Conservation (phyloP, 495 filamentous ascomycete species). For the Schizothecium vesticola region DNA sequence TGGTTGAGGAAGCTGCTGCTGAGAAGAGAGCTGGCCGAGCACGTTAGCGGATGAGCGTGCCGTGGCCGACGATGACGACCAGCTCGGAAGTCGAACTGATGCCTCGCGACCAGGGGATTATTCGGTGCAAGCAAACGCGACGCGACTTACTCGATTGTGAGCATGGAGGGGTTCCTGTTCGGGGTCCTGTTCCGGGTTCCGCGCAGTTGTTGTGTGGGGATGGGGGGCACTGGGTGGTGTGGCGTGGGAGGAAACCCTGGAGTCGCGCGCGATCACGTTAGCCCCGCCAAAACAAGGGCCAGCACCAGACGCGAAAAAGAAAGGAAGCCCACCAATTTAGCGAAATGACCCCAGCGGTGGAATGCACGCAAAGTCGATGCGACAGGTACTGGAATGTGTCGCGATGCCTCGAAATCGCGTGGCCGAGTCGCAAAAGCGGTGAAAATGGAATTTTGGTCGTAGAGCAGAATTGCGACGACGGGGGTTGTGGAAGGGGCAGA, state of each 20-base stretch:
- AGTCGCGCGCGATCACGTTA: not conserved
- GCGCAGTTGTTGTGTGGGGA: slow-evolving; percentile 1
- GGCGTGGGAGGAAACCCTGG: slow-evolving; percentile 1
- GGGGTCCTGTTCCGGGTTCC: too few relatives aligned
- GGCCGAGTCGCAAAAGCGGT: not conserved
- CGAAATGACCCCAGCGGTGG: not conserved
- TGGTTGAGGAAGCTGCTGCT: slow-evolving; percentile 28
- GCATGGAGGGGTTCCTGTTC: slow-evolving; percentile 25
- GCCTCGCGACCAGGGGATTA: not conserved
- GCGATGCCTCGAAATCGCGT: not conserved
- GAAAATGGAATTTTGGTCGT: not conserved
- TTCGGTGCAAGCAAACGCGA: not conserved
- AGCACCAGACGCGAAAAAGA: not conserved
- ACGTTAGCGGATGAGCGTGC: not conserved
- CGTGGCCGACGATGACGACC: not conserved
- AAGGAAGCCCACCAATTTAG: not conserved
- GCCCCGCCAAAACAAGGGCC: not conserved
- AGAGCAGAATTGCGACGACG: not conserved
- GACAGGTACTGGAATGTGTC: not conserved
- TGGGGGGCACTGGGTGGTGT: not conserved
- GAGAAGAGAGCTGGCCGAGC: slow-evolving; percentile 23
- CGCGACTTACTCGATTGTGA: slow-evolving; percentile 29
- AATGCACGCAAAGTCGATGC: not conserved
- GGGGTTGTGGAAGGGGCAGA: slow-evolving; percentile 1
- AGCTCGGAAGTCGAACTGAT: slow-evolving; percentile 1